These are phyloP conservation scores for Zymoseptoria tritici DNA, from an alignment of 2,329 filamentous ascomycete genomes.

Conservation along the genomic window DNA sequence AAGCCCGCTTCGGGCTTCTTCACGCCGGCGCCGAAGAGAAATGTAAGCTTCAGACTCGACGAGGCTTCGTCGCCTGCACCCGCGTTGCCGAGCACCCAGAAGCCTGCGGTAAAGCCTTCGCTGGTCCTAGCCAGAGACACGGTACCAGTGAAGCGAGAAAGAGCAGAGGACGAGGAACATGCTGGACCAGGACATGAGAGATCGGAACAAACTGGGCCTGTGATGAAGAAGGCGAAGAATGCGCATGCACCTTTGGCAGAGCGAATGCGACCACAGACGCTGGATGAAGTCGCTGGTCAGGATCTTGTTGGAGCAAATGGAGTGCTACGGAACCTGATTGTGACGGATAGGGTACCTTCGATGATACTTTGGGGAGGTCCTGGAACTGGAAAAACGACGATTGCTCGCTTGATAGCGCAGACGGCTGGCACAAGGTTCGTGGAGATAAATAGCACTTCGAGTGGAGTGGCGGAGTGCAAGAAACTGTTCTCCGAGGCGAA, in stretches of 20 bases:
- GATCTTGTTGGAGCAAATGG: constrained; percentile 79
- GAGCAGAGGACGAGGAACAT: constrained; percentile 20
- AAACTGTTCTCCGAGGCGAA: constrained; percentile 81
- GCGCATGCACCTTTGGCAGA: constrained; percentile 77
- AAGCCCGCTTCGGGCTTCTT: constrained; percentile 49
- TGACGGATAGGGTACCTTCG: constrained; percentile 76
- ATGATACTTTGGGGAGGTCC: constrained; percentile 91
- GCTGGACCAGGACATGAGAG: constrained; percentile 1
- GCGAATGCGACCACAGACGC: constrained; percentile 75
- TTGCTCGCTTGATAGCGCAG: constrained; percentile 80
- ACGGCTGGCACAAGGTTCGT: constrained; percentile 80
- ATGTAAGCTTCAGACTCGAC: constrained; percentile 22
- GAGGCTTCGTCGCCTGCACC: constrained; percentile 16
- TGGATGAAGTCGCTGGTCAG: constrained; percentile 86
- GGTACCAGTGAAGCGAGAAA: constrained; percentile 21
- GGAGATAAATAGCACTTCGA: constrained; percentile 90
- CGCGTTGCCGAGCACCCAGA: constrained; percentile 15
- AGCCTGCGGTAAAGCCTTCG: constrained; percentile 8
- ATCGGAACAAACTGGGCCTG: constrained; percentile 31
- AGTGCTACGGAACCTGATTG: constrained; percentile 79
- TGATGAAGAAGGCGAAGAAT: constrained; percentile 61
- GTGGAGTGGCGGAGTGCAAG: constrained; percentile 83
- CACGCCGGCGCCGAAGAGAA: constrained; percentile 42
- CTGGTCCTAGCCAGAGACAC: constrained; percentile 11
- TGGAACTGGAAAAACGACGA: constrained; percentile 82